Evolutionary conservation across 768 basidiomycete genomes (phyloP), one percentile per base, ranked within the genome.

Genomic region (Lenzites betulinus): DNA sequence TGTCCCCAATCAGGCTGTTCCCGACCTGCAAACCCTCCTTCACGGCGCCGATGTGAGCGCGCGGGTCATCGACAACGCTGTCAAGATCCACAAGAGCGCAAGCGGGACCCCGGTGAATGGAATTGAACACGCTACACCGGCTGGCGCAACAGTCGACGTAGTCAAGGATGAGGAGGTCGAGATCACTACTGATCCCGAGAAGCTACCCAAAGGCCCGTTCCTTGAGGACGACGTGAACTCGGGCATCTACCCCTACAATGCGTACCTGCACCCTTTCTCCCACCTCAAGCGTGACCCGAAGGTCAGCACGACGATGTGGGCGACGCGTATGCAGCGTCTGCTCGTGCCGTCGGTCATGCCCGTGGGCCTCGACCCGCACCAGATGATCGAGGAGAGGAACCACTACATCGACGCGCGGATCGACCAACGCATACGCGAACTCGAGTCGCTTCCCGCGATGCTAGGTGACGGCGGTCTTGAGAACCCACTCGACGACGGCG

Each of bases 301-400:
- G 52, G 79, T 77, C 51, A 85, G 86, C 69, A 86, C 87, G 15
- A 74, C 79, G 43, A 75, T 86, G 58, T 87, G 85, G 66, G 84
- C 87, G 1, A 89, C 88, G 28, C 87, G 88, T 35, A 79, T 92
- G 28, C 91, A 93, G 69, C 83, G 90, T 3, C 82, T 93, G 23
- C 77, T 98, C 43, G 81, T 98, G 20, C 97, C 97, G 0, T 90
- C 90, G 7, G 77, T 98, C 62, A 92, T 93, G 85, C 96, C 97
- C 0, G 76, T 82, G 11, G 96, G 96, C 16, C 84, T 99, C 30
- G 97, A 99, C 72, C 92, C 95, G 3, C 89, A 95, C 66, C 85
- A 93, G 64, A 82, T 98, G 61, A 81, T 95, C 68, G 89, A 92
- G 64, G 97, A 99, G 75, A 86, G 96, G 7, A 93, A 96, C 65